Percentiles rank a stretch among this genome's conserved stretches.
Conservation (phyloP, 495 filamentous ascomycete species). For the Podospora didyma region DNA sequence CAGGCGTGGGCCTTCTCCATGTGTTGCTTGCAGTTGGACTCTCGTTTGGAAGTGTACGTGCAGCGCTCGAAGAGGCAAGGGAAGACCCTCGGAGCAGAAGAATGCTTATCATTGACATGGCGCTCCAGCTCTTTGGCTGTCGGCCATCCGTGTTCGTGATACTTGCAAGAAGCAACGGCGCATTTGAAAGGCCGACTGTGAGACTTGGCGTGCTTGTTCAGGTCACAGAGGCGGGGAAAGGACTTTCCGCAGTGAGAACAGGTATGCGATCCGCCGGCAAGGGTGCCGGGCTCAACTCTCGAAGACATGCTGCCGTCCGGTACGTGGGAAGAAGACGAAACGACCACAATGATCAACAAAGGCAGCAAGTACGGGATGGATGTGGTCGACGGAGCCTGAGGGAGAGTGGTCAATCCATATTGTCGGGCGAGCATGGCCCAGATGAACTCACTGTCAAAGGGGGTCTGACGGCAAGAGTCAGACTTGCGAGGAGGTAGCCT, state of each 20-base stretch:
- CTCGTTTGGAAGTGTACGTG: constrained; percentile 85
- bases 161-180: constrained; percentile 69
- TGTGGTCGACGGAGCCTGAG: too few species aligned
- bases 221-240: constrained; percentile 84
- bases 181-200: constrained; percentile 96
- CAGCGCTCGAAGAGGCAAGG: constrained; percentile 77
- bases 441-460: neutral
- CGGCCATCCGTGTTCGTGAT: constrained; percentile 79
- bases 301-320: constrained; percentile 17
- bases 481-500: neutral
- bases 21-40: constrained; percentile 98
- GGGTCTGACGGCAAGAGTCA: neutral
- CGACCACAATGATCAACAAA: too few species aligned
- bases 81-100: constrained; percentile 62
- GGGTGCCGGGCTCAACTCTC: constrained; percentile 4
- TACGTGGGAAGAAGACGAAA: neutral
- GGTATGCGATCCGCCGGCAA: constrained; percentile 8
- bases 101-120: constrained; percentile 93
- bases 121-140: constrained; percentile 95
- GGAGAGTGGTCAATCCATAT: too few species aligned
- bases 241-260: constrained; percentile 65
- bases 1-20: constrained; percentile 97
- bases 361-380: too few species aligned
- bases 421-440: too few species aligned
- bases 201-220: constrained; percentile 95